These are phyloP conservation scores for Monosporascus ibericus DNA, from an alignment of 2,329 filamentous ascomycete species.

Conservation along the genomic window DNA sequence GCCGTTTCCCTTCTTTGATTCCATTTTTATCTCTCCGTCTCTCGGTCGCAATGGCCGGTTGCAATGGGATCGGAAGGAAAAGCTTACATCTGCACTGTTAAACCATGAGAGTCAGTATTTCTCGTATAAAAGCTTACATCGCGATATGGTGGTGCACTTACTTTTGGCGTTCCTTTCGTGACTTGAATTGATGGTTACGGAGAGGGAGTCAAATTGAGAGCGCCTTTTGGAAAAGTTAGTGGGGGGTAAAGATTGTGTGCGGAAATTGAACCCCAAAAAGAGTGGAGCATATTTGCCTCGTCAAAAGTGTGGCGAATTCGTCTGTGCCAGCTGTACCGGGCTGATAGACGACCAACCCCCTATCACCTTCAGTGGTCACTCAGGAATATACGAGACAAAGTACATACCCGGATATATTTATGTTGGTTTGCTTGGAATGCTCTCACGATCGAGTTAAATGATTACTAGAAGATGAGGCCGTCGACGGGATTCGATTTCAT, in stretches of 20 bases:
- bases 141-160: constrained; percentile 35
- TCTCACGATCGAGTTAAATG: too few relatives aligned
- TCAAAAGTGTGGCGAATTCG: neutral
- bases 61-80: constrained; percentile 14
- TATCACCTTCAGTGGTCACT: too few relatives aligned
- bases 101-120: constrained; percentile 40
- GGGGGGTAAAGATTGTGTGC: constrained; percentile 5
- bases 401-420: too few relatives aligned
- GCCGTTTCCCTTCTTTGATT: constrained; percentile 10
- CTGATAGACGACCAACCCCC: too few relatives aligned
- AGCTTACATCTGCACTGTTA: constrained; percentile 84
- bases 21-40: neutral
- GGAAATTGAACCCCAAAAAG: neutral
- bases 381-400: too few relatives aligned
- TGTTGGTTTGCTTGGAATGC: too few relatives aligned
- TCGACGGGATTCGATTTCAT: too few relatives aligned
- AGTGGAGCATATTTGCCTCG: neutral
- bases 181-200: constrained; percentile 30
- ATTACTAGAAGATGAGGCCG: too few relatives aligned
- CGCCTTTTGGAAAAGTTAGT: constrained; percentile 31
- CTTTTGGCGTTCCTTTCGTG: constrained; percentile 51
- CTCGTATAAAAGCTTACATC: constrained; percentile 2
- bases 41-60: constrained; percentile 20
- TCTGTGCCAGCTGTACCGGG: neutral
- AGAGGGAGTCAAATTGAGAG: constrained; percentile 36